Percentiles rank a stretch among this genome's conserved stretches.
phyloP scores from a whole-genome alignment of 2,329 filamentous ascomycete genomes.

The Sclerotinia trifoliorum region DNA sequence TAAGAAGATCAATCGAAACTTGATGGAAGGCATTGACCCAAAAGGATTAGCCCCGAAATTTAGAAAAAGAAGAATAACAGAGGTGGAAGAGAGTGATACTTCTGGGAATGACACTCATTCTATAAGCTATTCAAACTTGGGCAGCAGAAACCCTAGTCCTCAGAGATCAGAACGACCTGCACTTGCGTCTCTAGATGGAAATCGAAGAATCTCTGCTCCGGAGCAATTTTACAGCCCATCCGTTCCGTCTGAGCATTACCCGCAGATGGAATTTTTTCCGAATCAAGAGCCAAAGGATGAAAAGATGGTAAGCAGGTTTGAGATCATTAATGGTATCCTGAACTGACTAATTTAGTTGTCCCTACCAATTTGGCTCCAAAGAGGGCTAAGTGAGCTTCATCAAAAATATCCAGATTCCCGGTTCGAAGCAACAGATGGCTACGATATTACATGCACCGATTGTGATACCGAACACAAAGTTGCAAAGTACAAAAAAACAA shows the following conservation, averaged over 20 bases:
- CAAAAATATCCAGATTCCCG: slow-evolving; percentile 11
- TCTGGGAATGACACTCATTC: slow-evolving; percentile 2
- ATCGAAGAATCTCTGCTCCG: slow-evolving; percentile 11
- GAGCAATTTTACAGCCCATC: slow-evolving; percentile 11
- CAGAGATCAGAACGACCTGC: slow-evolving; percentile 7
- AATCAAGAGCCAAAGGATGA: not conserved
- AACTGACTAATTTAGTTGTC: slow-evolving; percentile 5
- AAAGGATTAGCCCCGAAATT: slow-evolving; percentile 12
- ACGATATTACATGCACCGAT: slow-evolving; percentile 13
- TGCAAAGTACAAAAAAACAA: not conserved
- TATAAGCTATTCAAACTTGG: not conserved
- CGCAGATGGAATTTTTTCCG: not conserved
- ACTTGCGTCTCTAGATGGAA: slow-evolving; percentile 15
- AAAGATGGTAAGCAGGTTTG: not conserved
- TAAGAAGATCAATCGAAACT: slow-evolving; percentile 2
- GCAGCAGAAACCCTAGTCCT: slow-evolving; percentile 9
- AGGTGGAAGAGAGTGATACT: slow-evolving; percentile 17
- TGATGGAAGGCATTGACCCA: slow-evolving; percentile 16
- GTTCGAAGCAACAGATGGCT: not conserved
- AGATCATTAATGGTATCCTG: no score
- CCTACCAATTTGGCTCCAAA: slow-evolving; percentile 14
- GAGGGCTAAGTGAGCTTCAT: slow-evolving; percentile 13
- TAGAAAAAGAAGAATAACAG: slow-evolving; percentile 16
- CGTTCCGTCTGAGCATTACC: slow-evolving; percentile 5
- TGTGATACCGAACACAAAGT: not conserved